Base-by-base conservation (phyloP, 805 yeast genomes). In the Yamadazyma nakazawae region DNA sequence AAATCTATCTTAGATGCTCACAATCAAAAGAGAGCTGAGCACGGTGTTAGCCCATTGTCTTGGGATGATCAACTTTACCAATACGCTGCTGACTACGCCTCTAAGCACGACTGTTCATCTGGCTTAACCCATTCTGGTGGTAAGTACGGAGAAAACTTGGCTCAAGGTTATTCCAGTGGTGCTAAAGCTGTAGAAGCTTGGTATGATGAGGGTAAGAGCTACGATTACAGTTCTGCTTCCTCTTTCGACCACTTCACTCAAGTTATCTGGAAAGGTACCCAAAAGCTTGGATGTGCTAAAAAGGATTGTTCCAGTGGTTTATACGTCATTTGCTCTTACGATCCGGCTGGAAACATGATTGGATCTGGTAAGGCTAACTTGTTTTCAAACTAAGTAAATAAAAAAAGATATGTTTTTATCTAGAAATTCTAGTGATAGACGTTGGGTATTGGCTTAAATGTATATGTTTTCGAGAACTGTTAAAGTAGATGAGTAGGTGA, bases 321-420 rank as follows among this genome's bases (percentile, higher is more conserved):
- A 54, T 88, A 87, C 67, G 72, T 85, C 46, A 78, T 86, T 51
- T 89, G 96, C 65, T 80, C 84, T 43, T 89, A 90, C 53, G 68
- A 74, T 58, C 82, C 88, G 16, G 79, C 85, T 34, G 96, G 96
- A 57, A 89, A 89, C 68, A 60, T 75, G 44, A 66, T 74, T 42
- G 83, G 86, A 46, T 59, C 70, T 44, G 54, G 54, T 25, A 45
- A 44, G 12, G 43, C 51, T 30, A 61, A 61, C 45, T 50, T 60
- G 30, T 41, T 30, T 12, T 5, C 32, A 12, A 28, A 28, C n/a
- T 28, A 28, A 28, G n/a, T 28, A 28, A 28, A 28, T 21, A 21
- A 21, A 21, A 21, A 21, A 21, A 7, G 4, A 21, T 5, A 4
- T 21, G 4, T 4, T 21, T 21, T 7, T 21, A 21, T 5, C 24